Conservation (phyloP, 179 eudicot genomes). For the Beta macrorhiza region DNA sequence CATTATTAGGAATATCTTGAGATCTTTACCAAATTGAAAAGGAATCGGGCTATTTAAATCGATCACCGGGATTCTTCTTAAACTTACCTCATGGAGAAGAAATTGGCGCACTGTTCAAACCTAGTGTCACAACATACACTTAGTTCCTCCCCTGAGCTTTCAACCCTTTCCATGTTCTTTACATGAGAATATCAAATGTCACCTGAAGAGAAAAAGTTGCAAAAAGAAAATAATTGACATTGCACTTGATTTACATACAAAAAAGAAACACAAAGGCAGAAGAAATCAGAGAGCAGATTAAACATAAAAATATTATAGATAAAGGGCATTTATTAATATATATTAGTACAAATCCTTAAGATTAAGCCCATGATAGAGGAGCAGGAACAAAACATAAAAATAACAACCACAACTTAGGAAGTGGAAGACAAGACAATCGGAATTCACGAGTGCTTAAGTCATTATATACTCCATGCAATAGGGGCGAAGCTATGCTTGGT, state of each 20-base stretch:
- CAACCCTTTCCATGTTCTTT: neutral
- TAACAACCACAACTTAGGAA: constrained; percentile 1
- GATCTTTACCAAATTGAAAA: no score
- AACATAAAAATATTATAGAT: neutral
- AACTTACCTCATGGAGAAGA: constrained; percentile 18
- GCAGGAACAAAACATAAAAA: neutral
- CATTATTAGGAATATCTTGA: no score
- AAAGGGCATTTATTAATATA: neutral
- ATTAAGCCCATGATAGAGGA: constrained; percentile 1
- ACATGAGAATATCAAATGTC: neutral
- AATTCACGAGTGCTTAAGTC: constrained; percentile 11
- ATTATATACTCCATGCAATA: neutral
- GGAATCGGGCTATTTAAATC: no score
- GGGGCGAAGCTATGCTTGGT: no score
- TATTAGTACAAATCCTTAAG: neutral
- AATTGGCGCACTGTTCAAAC: neutral
- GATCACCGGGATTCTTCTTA: neutral
- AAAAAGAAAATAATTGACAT: neutral
- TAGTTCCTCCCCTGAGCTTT: neutral
- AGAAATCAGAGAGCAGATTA: neutral
- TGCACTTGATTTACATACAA: neutral
- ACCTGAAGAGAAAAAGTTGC: constrained; percentile 1
- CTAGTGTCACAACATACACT: neutral
- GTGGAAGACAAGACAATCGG: constrained; percentile 25
- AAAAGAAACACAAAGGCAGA: no score